Evolutionary conservation across 208 protist genomes (phyloP).

Genomic region (Trypanosoma boissoni): DNA sequence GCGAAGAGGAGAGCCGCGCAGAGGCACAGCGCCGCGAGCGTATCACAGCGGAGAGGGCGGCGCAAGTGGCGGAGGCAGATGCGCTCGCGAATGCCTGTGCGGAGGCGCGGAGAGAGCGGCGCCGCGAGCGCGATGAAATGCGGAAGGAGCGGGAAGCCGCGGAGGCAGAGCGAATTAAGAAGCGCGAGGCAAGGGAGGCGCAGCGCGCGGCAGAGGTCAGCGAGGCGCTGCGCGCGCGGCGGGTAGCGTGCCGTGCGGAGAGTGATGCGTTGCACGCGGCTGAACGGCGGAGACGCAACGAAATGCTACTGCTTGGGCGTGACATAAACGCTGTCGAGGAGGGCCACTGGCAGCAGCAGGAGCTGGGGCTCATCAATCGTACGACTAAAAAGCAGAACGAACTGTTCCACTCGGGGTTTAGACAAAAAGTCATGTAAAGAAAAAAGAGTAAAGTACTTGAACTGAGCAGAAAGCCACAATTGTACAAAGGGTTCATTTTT

Average conservation of each 20-base stretch:
- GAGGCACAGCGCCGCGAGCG: slow-evolving; percentile 15
- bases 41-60: slow-evolving; percentile 3
- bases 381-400: slow-evolving; percentile 33
- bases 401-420: slow-evolving; percentile 3
- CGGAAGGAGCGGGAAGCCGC: slow-evolving; percentile 20
- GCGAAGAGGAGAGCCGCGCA: slow-evolving; percentile 9
- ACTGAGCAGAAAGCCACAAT: too few species aligned
- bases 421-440: slow-evolving; percentile 15
- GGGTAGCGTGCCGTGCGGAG: slow-evolving; percentile 31
- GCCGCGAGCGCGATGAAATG: slow-evolving; percentile 27
- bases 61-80: slow-evolving; percentile 21
- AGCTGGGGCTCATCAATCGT: slow-evolving; percentile 56
- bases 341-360: slow-evolving; percentile 67
- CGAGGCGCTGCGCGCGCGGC: slow-evolving; percentile 44
- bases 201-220: slow-evolving; percentile 47
- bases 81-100: slow-evolving; percentile 16
- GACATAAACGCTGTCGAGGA: slow-evolving; percentile 62
- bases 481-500: too few species aligned
- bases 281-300: slow-evolving; percentile 53
- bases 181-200: slow-evolving; percentile 29
- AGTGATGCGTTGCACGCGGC: slow-evolving; percentile 26
- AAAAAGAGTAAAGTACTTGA: too few species aligned
- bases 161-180: slow-evolving; percentile 28
- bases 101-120: slow-evolving; percentile 34
- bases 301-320: slow-evolving; percentile 54